Evolutionary conservation across 345 rosid genomes (phyloP), one percentile per base, ranked within the genome.

Genomic region (Eucalyptus sp.): DNA sequence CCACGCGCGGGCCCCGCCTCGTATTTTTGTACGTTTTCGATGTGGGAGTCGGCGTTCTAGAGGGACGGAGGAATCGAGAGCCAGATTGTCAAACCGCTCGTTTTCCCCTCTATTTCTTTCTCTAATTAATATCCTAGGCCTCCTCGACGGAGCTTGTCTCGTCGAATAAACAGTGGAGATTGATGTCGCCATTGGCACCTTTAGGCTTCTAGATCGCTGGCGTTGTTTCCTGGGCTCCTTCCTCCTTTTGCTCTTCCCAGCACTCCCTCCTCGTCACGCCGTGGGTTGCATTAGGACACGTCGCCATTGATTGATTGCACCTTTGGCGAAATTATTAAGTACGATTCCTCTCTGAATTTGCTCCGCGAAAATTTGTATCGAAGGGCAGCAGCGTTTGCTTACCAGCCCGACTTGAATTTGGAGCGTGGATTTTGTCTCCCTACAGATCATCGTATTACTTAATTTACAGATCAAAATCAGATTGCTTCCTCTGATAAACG

Each of bases 381-480:
- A 20, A 52, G 10, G 43, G 12, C 79, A 8, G 3, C 80, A 2
- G 37, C 43, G 10, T 31, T 31, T 31, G 14, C 81, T 17, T 1
- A 5, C 44, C 6, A 33, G 25, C 81, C 7, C 1, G 13, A 71
- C 4, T 22, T 41, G 43, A 24, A 11, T 71, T 33, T 33, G 24
- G 7, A 33, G 84, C 15, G 24, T 22, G 1, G 24, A 41, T 37
- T 76, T 76, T 41, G 29, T 76, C 3, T 2, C 15, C 24, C 4
- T 20, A 11, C 15, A 1, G 10, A 13, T 76, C 48, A 20, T 37
- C 5, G 0, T 11, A 10, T 33, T 71, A 71, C 20, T 22, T 33
- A 9, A 4, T 8, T 6, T 18, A 18, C 27, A 18, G 8, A 4
- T 11, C 2, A 41, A 1, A 41, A 3, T 41, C 8, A 3, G 1